Conservation (phyloP, 2,329 filamentous ascomycete species). For the Paecilomyces sp. region DNA sequence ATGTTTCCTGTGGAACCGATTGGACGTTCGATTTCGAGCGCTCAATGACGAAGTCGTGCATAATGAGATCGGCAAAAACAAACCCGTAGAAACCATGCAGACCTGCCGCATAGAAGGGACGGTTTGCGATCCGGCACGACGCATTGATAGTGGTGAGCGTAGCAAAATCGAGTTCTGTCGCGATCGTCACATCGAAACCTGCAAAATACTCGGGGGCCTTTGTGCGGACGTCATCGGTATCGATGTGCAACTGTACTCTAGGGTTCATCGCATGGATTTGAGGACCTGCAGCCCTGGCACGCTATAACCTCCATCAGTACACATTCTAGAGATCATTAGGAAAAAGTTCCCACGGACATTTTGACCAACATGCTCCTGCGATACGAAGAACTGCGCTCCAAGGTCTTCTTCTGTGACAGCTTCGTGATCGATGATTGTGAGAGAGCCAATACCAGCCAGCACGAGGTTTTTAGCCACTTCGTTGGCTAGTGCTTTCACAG, state of each 20-base stretch:
- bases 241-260: slow-evolving; percentile 68
- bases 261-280: slow-evolving; percentile 83
- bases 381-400: slow-evolving; percentile 75
- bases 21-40: slow-evolving; percentile 71
- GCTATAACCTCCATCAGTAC: slow-evolving; percentile 34
- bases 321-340: background rate
- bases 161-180: slow-evolving; percentile 74
- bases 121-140: slow-evolving; percentile 67
- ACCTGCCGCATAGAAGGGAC: slow-evolving; percentile 82
- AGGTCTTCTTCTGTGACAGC: slow-evolving; percentile 71
- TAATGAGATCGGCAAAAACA: slow-evolving; percentile 87
- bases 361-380: slow-evolving; percentile 63
- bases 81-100: slow-evolving; percentile 90
- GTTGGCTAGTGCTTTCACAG: slow-evolving; percentile 78
- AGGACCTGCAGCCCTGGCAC: slow-evolving; percentile 71
- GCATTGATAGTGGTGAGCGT: slow-evolving; percentile 76
- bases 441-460: slow-evolving; percentile 80
- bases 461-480: slow-evolving; percentile 98
- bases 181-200: slow-evolving; percentile 77
- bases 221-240: slow-evolving; percentile 58
- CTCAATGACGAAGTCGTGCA: slow-evolving; percentile 84
- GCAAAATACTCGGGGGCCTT: slow-evolving; percentile 70
- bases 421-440: slow-evolving; percentile 80
- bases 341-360: slow-evolving; percentile 46
- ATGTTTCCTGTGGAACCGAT: slow-evolving; percentile 59